A percentile compares a stretch with the other conserved stretches of the same genome.
Conservation (phyloP, 257 asterid species). For the Marsdenia floribunda region DNA sequence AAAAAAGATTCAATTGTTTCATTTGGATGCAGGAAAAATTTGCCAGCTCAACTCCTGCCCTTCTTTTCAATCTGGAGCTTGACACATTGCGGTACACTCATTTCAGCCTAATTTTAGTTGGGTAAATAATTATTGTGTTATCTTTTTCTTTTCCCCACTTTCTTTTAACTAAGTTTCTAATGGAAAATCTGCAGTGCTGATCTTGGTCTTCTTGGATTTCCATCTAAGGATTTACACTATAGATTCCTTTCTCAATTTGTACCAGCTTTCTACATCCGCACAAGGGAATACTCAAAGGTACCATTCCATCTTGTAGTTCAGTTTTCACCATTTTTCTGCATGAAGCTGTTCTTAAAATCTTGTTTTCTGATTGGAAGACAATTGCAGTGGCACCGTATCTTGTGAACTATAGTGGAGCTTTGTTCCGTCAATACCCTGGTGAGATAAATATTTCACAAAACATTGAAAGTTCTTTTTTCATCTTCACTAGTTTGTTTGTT, state of each 20-base stretch:
- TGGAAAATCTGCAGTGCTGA: conserved; percentile 67
- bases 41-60: conserved; percentile 64
- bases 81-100: conserved; percentile 73
- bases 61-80: conserved; percentile 93
- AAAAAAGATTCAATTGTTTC: neutral
- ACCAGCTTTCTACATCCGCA: conserved; percentile 83
- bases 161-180: conserved; percentile 14
- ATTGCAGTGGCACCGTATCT: conserved; percentile 93
- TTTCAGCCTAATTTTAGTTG: conserved; percentile 14
- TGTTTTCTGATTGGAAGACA: conserved; percentile 60
- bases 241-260: conserved; percentile 82
- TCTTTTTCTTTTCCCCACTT: conserved; percentile 6
- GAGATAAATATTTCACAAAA: conserved; percentile 15
- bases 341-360: conserved; percentile 22
- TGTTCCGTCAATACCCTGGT: conserved; percentile 94
- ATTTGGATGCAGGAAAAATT: conserved; percentile 58
- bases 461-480: neutral
- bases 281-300: conserved; percentile 95
- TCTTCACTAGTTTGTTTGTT: conserved; percentile 2
- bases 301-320: conserved; percentile 15
- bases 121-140: conserved; percentile 3
- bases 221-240: conserved; percentile 71
- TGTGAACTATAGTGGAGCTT: conserved; percentile 85
- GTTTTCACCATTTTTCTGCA: conserved; percentile 4
- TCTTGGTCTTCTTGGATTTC: conserved; percentile 88